Conservation (phyloP, 345 rosid species). For the Boechera stricta region DNA sequence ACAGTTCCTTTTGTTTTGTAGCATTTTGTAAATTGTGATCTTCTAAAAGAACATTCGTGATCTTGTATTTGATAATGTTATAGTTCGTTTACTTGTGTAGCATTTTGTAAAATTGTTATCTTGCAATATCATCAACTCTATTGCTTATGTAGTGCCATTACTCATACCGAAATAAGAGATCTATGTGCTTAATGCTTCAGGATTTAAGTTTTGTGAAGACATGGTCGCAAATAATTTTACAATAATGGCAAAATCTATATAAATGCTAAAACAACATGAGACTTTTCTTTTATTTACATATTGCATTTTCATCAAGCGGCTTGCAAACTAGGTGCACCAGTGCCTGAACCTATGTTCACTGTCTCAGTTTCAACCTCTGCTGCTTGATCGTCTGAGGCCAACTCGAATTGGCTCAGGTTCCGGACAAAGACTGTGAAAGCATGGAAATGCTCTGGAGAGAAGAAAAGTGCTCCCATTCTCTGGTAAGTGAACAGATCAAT, state of each 20-base stretch:
- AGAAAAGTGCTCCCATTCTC: conserved; percentile 96
- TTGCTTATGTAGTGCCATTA: neutral
- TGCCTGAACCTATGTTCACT: conserved; percentile 29
- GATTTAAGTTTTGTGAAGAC: neutral
- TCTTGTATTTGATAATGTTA: neutral
- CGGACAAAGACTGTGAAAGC: conserved; percentile 72
- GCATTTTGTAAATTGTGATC: conserved; percentile 22
- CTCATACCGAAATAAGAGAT: neutral
- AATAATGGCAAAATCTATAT: conserved; percentile 12
- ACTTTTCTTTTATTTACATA: conserved; percentile 30
- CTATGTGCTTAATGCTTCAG: neutral
- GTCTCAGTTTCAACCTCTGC: conserved; percentile 32
- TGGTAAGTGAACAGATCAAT: conserved; percentile 74
- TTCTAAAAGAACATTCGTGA: neutral
- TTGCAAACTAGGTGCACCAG: conserved; percentile 45
- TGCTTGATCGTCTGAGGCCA: conserved; percentile 68
- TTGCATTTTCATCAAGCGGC: conserved; percentile 30
- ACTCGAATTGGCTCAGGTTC: conserved; percentile 56
- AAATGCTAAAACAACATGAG: conserved; percentile 2
- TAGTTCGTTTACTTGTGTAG: neutral
- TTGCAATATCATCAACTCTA: neutral
- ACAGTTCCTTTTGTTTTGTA: neutral
- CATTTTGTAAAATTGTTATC: neutral
- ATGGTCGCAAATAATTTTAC: conserved; percentile 19
- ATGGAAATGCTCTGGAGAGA: conserved; percentile 93